A percentile compares a stretch with the other conserved stretches of the same genome.
Conservation (phyloP, 2,329 filamentous ascomycete species). For the Dendryphion nanum region DNA sequence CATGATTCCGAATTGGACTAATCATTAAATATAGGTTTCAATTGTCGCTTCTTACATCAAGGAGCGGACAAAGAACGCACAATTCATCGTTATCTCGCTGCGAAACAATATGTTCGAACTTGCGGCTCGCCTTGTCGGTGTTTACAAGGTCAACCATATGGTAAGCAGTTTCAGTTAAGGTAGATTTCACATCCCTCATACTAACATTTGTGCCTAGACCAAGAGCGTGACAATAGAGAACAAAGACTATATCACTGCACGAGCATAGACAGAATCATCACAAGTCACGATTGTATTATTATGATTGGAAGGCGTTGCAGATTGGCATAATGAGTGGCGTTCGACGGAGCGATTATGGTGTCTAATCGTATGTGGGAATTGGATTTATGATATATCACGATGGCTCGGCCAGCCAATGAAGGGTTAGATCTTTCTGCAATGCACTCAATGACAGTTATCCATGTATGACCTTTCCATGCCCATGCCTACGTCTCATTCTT, state of each 20-base stretch:
- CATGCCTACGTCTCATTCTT: no score
- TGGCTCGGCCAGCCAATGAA: no score
- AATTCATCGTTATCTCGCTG: slow-evolving; percentile 97
- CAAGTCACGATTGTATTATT: no score
- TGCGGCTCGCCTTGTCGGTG: slow-evolving; percentile 88
- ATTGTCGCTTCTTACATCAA: slow-evolving; percentile 99
- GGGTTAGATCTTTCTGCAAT: no score
- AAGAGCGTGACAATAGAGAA: slow-evolving; percentile 56
- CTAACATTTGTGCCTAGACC: slow-evolving; percentile 39
- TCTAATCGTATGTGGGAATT: no score
- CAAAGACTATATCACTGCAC: slow-evolving; percentile 43
- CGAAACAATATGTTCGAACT: slow-evolving; percentile 99
- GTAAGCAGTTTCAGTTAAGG: slow-evolving; percentile 33
- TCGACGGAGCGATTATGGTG: no score
- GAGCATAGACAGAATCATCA: slow-evolving; percentile 11
- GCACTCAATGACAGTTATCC: no score
- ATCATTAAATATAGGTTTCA: slow-evolving; percentile 63
- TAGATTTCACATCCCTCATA: not conserved
- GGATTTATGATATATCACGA: no score
- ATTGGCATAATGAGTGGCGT: no score
- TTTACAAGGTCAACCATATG: slow-evolving; percentile 99
- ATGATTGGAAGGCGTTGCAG: no score
- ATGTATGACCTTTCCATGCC: no score
- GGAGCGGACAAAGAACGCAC: slow-evolving; percentile 97
- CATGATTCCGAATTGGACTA: slow-evolving; percentile 1